Evolutionary conservation across 2,329 filamentous ascomycete genomes (phyloP).

Genomic region (Hysterium pulicare): DNA sequence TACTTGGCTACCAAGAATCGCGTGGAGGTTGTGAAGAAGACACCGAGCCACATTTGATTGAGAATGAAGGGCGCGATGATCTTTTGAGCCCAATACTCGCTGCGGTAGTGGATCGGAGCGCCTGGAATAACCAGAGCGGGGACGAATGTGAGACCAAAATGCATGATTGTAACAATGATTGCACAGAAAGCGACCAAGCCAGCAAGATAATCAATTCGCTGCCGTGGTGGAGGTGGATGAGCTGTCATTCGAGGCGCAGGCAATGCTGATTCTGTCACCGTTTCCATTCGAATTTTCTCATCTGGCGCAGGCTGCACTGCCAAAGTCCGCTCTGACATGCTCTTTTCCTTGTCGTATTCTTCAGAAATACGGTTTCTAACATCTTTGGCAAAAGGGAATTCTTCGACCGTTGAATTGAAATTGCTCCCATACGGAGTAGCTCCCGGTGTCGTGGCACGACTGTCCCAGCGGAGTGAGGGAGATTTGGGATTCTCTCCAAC

Average conservation of each 20-base stretch:
- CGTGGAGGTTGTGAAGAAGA: slow-evolving; percentile 49
- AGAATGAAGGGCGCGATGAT: slow-evolving; percentile 44
- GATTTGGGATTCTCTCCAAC: slow-evolving; percentile 14
- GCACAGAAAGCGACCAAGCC: slow-evolving; percentile 45
- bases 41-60: slow-evolving; percentile 48
- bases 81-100: slow-evolving; percentile 41
- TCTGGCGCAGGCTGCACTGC: background rate
- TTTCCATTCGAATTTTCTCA: slow-evolving; percentile 28
- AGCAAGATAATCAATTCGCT: slow-evolving; percentile 46
- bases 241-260: slow-evolving; percentile 27
- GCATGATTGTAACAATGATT: slow-evolving; percentile 44
- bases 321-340: background rate
- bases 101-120: slow-evolving; percentile 36
- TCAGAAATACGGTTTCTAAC: slow-evolving; percentile 1
- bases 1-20: slow-evolving; percentile 45
- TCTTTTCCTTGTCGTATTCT: slow-evolving; percentile 7
- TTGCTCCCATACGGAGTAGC: slow-evolving; percentile 17
- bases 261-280: slow-evolving; percentile 26
- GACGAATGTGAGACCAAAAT: slow-evolving; percentile 46
- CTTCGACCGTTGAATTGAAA: slow-evolving; percentile 14
- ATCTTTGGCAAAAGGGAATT: slow-evolving; percentile 6
- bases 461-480: slow-evolving; percentile 22
- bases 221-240: slow-evolving; percentile 21
- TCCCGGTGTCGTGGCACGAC: slow-evolving; percentile 19
- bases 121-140: slow-evolving; percentile 38